Percentiles rank a stretch among this genome's conserved stretches.
Conservation (phyloP, 305 asterid species). For the Petunia hybrid region DNA sequence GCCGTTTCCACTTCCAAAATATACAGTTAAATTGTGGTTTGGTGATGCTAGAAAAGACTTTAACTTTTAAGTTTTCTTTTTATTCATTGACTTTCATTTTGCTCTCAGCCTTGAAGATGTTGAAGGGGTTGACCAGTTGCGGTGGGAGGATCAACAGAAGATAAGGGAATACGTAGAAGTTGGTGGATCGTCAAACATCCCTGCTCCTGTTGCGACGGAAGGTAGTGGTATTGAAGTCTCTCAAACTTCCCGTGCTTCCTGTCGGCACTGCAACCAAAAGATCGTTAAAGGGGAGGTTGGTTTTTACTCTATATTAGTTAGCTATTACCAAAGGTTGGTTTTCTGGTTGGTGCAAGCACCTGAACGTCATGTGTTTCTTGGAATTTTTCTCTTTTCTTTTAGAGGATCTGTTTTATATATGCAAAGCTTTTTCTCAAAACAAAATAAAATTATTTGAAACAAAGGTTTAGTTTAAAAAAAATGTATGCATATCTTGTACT, state of each 20-base stretch:
- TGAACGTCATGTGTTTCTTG: conserved; percentile 3
- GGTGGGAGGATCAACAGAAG: conserved; percentile 96
- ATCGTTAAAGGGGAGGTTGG: conserved; percentile 84
- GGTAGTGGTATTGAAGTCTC: conserved; percentile 68
- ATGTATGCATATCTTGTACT: neutral
- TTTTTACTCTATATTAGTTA: conserved; percentile 10
- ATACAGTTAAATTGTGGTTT: conserved; percentile 4
- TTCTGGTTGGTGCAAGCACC: conserved; percentile 22
- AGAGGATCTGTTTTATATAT: neutral
- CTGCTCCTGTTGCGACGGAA: conserved; percentile 53
- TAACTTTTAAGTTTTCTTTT: conserved; percentile 28
- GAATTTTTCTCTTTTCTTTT: neutral
- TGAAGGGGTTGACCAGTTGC: conserved; percentile 86
- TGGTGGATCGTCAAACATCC: conserved; percentile 44
- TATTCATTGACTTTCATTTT: conserved; percentile 31
- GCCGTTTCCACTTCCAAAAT: conserved; percentile 34
- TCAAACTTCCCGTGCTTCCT: conserved; percentile 84
- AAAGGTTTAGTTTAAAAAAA: neutral
- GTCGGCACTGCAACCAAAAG: conserved; percentile 73
- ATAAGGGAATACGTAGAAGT: conserved; percentile 71
- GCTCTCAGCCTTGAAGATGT: conserved; percentile 77
- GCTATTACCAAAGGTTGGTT: neutral
- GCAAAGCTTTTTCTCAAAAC: conserved; percentile 6
- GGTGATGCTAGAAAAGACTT: neutral
- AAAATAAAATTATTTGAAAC: neutral